Evolutionary conservation across 1,284 basidiomycete genomes (phyloP), one percentile per base, ranked within the genome.

Genomic region (Cryptococcus hybrid): DNA sequence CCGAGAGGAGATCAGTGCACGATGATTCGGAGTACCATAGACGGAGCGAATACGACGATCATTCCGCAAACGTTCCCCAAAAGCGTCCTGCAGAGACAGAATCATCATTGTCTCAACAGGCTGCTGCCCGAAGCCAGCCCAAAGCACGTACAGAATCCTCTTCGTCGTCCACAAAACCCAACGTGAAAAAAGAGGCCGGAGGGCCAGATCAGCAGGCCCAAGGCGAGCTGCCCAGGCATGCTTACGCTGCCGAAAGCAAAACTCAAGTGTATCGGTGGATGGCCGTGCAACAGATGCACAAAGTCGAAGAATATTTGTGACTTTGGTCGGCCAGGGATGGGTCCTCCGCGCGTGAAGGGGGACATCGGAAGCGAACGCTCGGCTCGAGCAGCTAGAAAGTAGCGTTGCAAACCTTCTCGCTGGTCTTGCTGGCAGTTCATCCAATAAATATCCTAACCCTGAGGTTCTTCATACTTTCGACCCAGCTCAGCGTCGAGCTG

Each of bases 181-280:
- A 45, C 11, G 11, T 7, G 24, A 45, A 37, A 40, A 40, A 52
- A 18, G 51, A 51, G 49, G n/a, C 7, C 13, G 48, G 8, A 34
- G 46, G 46, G 12, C 12, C 6, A 0, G 34, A 47, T 24, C 43
- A 38, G 12, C 18, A 43, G 15, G 45, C 3, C 49, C 54, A 2
- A 34, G 56, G 51, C 50, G 66, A 38, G 68, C 67, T 3, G 60
- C 62, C 8, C 68, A 70, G 49, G 68, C 68, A 24, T 70, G 68
- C 57, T 35, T 67, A n/a, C 48, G 68, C 38, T 70, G 68, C 55
- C 47, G 68, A 8, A 59, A 57, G 40, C 68, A 70, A 70, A 70
- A 51, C 55, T 70, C 47, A 58, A 66, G 34, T 70, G 68, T 54
- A 55, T 62, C 2, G 68, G 68, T 40, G 68, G 68, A 55, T 65